These are phyloP conservation scores for Candida sphagnicola DNA, from an alignment of 805 yeast genomes.

Conservation along the genomic window DNA sequence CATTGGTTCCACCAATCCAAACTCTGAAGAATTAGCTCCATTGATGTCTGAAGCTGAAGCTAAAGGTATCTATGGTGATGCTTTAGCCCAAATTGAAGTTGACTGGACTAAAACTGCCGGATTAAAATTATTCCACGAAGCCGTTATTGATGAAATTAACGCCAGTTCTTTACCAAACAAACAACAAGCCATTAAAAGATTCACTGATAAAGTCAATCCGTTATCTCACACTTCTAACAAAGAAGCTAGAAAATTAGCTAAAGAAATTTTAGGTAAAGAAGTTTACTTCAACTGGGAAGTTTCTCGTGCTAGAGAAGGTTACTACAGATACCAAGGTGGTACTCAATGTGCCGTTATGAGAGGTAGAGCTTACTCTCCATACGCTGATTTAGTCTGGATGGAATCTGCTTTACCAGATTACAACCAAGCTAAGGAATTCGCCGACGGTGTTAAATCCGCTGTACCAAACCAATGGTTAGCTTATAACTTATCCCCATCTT, in stretches of 20 bases:
- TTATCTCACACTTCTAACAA: conserved; percentile 69
- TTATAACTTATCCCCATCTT: conserved; percentile 93
- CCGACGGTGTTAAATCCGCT: conserved; percentile 78
- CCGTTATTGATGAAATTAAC: conserved; percentile 79
- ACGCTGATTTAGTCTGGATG: conserved; percentile 97
- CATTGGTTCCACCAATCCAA: conserved; percentile 87
- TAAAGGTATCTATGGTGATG: conserved; percentile 67
- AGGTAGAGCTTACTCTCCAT: conserved; percentile 92
- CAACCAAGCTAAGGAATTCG: conserved; percentile 90
- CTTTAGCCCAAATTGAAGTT: conserved; percentile 67
- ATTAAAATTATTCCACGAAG: conserved; percentile 84
- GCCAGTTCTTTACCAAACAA: conserved; percentile 57
- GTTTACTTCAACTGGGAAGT: conserved; percentile 92
- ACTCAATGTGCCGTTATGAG: conserved; percentile 97
- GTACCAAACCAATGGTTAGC: conserved; percentile 95
- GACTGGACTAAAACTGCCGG: conserved; percentile 84
- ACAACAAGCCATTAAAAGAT: conserved; percentile 57
- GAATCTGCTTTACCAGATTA: conserved; percentile 94
- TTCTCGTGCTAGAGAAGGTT: conserved; percentile 94
- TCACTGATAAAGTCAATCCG: conserved; percentile 68
- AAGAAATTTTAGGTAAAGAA: conserved; percentile 72
- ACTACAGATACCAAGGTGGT: conserved; percentile 94
- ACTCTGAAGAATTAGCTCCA: conserved; percentile 66
- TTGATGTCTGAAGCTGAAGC: conserved; percentile 80
- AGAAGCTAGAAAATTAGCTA: conserved; percentile 77